These are phyloP conservation scores for Pseudogymnoascus sp. DNA, from an alignment of 2,329 filamentous ascomycete genomes.

Conservation along the genomic window DNA sequence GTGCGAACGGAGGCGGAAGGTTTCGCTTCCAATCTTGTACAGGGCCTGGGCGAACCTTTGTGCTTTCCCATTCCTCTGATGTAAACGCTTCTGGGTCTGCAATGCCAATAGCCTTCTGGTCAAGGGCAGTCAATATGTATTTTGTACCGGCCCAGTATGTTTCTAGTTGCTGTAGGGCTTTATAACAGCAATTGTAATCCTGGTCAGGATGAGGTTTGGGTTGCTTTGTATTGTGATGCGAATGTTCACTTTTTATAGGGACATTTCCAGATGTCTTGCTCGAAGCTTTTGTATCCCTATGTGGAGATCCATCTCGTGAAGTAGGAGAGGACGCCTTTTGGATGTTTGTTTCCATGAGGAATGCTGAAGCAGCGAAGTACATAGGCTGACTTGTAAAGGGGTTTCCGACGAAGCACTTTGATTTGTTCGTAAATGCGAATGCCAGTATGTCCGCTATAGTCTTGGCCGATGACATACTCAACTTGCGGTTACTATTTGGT, in stretches of 20 bases:
- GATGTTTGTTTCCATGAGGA: constrained; percentile 72
- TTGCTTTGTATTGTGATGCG: constrained; percentile 22
- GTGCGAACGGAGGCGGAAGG: constrained; percentile 16
- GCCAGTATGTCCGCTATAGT: constrained; percentile 84
- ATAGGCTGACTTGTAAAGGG: constrained; percentile 87
- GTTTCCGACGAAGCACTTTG: constrained; percentile 78
- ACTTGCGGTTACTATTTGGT: constrained; percentile 64
- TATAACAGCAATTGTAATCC: constrained; percentile 72
- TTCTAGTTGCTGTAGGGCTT: constrained; percentile 72
- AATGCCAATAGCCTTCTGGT: constrained; percentile 81
- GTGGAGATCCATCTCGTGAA: constrained; percentile 43
- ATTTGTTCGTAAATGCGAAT: constrained; percentile 78
- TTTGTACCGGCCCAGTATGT: constrained; percentile 79
- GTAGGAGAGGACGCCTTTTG: constrained; percentile 58
- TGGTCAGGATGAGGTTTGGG: constrained; percentile 12
- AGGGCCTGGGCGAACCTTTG: constrained; percentile 41
- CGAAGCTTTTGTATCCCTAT: constrained; percentile 11
- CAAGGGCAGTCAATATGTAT: constrained; percentile 77
- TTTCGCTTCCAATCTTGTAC: constrained; percentile 30
- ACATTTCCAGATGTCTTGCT: constrained; percentile 17
- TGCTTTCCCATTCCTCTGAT: constrained; percentile 68
- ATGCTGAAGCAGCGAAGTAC: constrained; percentile 84
- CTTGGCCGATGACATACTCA: constrained; percentile 52
- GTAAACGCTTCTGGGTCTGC: constrained; percentile 63
- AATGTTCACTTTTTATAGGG: constrained; percentile 19